A percentile compares a stretch with the other conserved stretches of the same genome.
Conservation (phyloP, 495 filamentous ascomycete genomes). For the Pseudotulostoma volvatum region DNA sequence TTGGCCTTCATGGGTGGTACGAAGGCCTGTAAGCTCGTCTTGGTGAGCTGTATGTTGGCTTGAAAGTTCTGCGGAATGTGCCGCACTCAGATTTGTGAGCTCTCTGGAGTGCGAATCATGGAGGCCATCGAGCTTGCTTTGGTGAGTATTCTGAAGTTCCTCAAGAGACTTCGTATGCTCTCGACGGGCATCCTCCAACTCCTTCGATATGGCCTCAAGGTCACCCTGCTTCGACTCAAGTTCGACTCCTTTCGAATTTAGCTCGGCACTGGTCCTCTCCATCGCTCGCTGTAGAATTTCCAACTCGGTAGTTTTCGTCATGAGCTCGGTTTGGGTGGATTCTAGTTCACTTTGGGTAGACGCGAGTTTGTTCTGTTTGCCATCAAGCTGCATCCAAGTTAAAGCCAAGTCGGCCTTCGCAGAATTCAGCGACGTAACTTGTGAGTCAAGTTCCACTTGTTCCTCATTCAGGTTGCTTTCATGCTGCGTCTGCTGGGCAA, state of each 20-base stretch:
- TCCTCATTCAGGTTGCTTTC: conserved; percentile 18
- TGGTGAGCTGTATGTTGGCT: too few species aligned
- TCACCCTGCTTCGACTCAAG: conserved; percentile 1
- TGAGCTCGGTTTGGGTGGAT: conserved; percentile 1
- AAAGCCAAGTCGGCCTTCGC: conserved; percentile 15
- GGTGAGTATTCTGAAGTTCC: background rate
- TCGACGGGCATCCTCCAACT: conserved; percentile 15
- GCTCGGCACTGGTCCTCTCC: conserved; percentile 1
- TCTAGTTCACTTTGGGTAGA: conserved; percentile 9
- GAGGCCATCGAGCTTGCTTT: background rate
- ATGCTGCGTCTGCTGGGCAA: conserved; percentile 19
- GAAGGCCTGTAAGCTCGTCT: conserved; percentile 13
- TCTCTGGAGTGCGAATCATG: background rate
- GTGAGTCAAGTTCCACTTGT: conserved; percentile 17
- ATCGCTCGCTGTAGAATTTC: conserved; percentile 2
- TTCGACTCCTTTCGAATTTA: background rate
- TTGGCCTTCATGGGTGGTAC: conserved; percentile 4
- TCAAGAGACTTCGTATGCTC: conserved; percentile 18
- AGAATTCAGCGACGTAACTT: conserved; percentile 19
- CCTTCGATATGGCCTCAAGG: conserved; percentile 15
- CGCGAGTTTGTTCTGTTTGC: conserved; percentile 16
- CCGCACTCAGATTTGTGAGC: background rate
- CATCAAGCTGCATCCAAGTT: conserved; percentile 13
- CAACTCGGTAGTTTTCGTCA: too few species aligned
- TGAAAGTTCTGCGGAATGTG: background rate